Base-by-base conservation (phyloP, 306 rosid species). In the Cicer yamashitae region DNA sequence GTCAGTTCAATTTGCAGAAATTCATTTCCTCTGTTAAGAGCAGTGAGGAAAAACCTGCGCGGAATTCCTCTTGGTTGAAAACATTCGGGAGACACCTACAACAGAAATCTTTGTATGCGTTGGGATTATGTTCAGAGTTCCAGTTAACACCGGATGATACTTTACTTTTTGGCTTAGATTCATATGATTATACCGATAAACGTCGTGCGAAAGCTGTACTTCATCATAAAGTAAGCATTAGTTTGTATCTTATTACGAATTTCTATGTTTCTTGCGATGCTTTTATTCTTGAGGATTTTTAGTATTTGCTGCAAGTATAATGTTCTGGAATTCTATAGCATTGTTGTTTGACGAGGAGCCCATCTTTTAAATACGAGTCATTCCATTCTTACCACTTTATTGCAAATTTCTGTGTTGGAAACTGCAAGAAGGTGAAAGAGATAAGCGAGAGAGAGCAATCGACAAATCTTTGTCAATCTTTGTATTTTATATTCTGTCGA, bases 1-100 rank as follows among this genome's bases (percentile, higher is more conserved):
- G 94, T 51, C 97, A 91, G 86, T 94, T 94, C 91, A 85, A 91
- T 85, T 74, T 91, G 82, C 94, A 94, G 85, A 91, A 82, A 82
- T 90, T 91, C 50, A 17, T 86, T 20, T 83, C 94, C 13, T 82
- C 88, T 17, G 81, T 91, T 44, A 81, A 77, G 62, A 63, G 69
- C 17, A 82, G 87, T 47, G 86, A 77, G 59, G 86, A 86, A 78
- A 67, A 30, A 9, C 83, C 70, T 9, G 67, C 62, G 0, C 82
- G 84, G 43, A 4, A 66, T 10, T 89, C 93, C 47, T 82, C 90
- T 1, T 85, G 90, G 87, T 34, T 86, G 10, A 78, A 90, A 76
- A 76, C 46, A 44, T 61, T 88, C 53, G 83, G 85, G 65, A 86
- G 73, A 30, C 86, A 89, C 73, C 83, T 94, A 3, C 79, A 70